These are phyloP conservation scores for Teratosphaeriaceae sp. DNA, from an alignment of 2,329 filamentous ascomycete genomes.

Conservation along the genomic window DNA sequence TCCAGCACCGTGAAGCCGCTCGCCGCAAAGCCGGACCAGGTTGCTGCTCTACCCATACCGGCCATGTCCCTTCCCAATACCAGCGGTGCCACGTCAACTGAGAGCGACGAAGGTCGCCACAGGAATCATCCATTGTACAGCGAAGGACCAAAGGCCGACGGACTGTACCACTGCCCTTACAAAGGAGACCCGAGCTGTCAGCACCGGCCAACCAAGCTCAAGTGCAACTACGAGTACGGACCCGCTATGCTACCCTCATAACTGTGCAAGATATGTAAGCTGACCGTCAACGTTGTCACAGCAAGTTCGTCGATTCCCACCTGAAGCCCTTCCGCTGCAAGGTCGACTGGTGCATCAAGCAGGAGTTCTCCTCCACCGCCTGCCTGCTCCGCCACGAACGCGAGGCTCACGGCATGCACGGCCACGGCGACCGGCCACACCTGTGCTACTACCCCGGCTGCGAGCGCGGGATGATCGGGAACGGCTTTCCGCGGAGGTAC, in stretches of 20 bases:
- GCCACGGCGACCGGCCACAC: slow-evolving; percentile 87
- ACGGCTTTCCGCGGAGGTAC: slow-evolving; percentile 92
- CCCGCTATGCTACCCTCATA: not conserved
- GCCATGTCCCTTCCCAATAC: not conserved
- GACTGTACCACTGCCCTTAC: slow-evolving; percentile 90
- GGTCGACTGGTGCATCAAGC: slow-evolving; percentile 71
- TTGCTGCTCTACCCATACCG: not conserved
- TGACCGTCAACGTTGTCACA: slow-evolving; percentile 31
- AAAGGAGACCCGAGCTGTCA: slow-evolving; percentile 63
- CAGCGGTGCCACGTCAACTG: slow-evolving; percentile 11
- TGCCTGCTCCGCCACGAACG: slow-evolving; percentile 92
- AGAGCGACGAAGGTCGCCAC: slow-evolving; percentile 28
- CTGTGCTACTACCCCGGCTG: slow-evolving; percentile 84
- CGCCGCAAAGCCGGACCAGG: slow-evolving; percentile 8
- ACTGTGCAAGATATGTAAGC: not conserved
- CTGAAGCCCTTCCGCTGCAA: slow-evolving; percentile 96
- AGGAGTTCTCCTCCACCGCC: slow-evolving; percentile 89
- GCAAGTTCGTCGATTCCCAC: slow-evolving; percentile 96
- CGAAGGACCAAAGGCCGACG: slow-evolving; percentile 59
- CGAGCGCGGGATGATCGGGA: slow-evolving; percentile 71
- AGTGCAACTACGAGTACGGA: slow-evolving; percentile 97
- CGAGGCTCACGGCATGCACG: slow-evolving; percentile 92
- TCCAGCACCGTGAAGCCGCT: slow-evolving; percentile 7
- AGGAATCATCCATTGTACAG: slow-evolving; percentile 62
- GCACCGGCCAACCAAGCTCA: slow-evolving; percentile 91